Evolutionary conservation across 345 rosid species (phyloP).

Genomic region (Melastoma malabathricum): DNA sequence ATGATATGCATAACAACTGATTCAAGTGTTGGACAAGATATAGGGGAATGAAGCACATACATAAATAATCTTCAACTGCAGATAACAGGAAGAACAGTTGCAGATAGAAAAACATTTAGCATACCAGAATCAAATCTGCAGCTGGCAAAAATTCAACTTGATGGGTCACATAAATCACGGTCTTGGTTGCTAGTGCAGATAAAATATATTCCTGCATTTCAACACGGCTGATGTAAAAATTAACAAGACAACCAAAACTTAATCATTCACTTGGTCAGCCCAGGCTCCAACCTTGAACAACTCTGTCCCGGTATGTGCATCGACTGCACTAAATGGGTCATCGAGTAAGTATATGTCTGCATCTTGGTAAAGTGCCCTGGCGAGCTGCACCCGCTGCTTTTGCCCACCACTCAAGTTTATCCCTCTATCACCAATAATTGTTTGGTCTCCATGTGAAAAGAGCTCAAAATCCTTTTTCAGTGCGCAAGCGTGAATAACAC

Average conservation of each 20-base stretch:
- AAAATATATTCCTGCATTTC: conserved; percentile 81
- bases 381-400: conserved; percentile 98
- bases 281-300: conserved; percentile 62
- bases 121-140: conserved; percentile 91
- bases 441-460: conserved; percentile 97
- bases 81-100: background rate
- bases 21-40: too few relatives aligned
- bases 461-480: conserved; percentile 91
- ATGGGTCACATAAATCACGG: conserved; percentile 93
- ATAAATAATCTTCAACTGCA: background rate
- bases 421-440: conserved; percentile 99
- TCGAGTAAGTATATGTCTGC: conserved; percentile 96
- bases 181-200: conserved; percentile 70
- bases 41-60: too few relatives aligned
- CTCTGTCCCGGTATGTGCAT: conserved; percentile 97
- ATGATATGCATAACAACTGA: too few relatives aligned
- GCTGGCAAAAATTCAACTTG: conserved; percentile 97
- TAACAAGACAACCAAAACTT: too few relatives aligned
- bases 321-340: conserved; percentile 99
- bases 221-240: conserved; percentile 14
- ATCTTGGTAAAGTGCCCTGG: conserved; percentile 98
- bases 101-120: conserved; percentile 9
- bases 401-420: conserved; percentile 98
- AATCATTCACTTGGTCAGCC: too few relatives aligned
- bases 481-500: conserved; percentile 85